Conservation (phyloP, 2,329 filamentous ascomycete species). For the Fusarium buxicola region DNA sequence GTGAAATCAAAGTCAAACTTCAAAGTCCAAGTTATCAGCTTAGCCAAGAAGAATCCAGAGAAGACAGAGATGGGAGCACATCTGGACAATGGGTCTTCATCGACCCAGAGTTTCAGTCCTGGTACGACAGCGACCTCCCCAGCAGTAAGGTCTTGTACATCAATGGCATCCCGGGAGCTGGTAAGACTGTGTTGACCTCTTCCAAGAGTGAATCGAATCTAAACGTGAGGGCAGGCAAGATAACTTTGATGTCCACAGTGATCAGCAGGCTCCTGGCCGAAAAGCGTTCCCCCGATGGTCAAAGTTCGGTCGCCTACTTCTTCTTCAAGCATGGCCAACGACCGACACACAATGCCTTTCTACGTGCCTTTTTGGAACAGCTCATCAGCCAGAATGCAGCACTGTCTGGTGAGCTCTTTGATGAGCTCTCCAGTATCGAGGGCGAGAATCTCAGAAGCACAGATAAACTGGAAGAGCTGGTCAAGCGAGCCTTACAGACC, state of each 20-base stretch:
- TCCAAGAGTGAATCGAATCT: neutral
- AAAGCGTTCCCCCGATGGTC: neutral
- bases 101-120: constrained; percentile 2
- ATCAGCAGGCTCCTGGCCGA: constrained; percentile 1
- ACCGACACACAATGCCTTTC: neutral
- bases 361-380: constrained; percentile 11
- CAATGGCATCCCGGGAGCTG: constrained; percentile 25
- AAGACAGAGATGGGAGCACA: neutral
- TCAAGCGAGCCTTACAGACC: neutral
- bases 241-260: constrained; percentile 14
- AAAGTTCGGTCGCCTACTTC: constrained; percentile 10
- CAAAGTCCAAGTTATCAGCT: neutral
- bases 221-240: constrained; percentile 15
- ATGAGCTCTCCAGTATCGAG: neutral
- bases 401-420: neutral
- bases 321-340: constrained; percentile 16
- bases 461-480: constrained; percentile 2
- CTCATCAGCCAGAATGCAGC: neutral
- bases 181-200: neutral
- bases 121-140: neutral
- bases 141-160: constrained; percentile 8
- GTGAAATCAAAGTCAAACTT: constrained; percentile 7
- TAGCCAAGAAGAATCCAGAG: neutral
- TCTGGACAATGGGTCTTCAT: constrained; percentile 20
- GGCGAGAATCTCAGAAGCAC: constrained; percentile 3